These are phyloP conservation scores for Jatropha multifida DNA, from an alignment of 441 rosid species.

Conservation along the genomic window DNA sequence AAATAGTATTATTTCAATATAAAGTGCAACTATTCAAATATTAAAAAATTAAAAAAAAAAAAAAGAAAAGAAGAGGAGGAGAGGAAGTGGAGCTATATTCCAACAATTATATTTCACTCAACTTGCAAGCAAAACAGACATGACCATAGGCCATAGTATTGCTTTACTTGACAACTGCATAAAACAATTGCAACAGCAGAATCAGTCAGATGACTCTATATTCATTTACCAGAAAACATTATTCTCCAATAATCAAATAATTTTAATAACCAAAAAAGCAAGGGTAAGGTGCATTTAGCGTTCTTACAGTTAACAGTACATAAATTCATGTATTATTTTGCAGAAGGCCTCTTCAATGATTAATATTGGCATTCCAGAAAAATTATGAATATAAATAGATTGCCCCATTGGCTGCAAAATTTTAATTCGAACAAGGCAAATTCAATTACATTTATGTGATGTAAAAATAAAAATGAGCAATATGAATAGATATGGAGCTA, in stretches of 20 bases:
- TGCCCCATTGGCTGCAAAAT: conserved; percentile 11
- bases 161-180: no score
- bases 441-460: background rate
- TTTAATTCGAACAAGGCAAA: background rate
- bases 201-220: no score
- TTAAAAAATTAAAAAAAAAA: no score
- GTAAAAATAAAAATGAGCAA: background rate
- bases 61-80: no score
- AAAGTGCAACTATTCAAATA: no score
- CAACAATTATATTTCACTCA: no score
- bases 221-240: background rate
- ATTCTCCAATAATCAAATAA: background rate
- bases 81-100: no score
- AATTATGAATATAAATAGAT: conserved; percentile 1
- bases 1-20: no score
- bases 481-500: conserved; percentile 4
- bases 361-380: background rate
- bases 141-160: no score
- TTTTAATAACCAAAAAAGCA: background rate
- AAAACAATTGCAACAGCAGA: no score
- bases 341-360: background rate
- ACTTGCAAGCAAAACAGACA: no score
- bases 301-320: background rate
- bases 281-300: background rate
- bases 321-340: background rate